Evolutionary conservation across 176 grass and related monocot species (phyloP).

Genomic region (Avena eriantha): DNA sequence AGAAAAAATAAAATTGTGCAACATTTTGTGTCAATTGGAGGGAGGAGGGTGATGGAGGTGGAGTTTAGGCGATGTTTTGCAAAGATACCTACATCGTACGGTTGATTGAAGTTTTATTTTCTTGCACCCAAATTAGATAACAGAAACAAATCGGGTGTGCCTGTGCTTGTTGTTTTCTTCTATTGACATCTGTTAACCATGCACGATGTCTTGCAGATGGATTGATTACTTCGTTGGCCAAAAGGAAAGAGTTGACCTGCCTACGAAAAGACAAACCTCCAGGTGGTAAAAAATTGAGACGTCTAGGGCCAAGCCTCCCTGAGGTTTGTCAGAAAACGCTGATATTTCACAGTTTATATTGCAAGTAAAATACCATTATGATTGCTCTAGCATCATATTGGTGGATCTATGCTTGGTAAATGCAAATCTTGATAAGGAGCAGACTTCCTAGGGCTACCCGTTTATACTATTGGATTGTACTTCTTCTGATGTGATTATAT

Average conservation of each 20-base stretch:
- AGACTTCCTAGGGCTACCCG: too few species aligned
- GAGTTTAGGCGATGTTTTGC: background rate
- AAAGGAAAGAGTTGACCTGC: background rate
- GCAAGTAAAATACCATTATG: too few species aligned
- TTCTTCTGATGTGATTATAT: too few species aligned
- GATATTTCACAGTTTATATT: too few species aligned
- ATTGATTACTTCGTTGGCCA: background rate
- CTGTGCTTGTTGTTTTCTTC: background rate
- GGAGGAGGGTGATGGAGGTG: background rate
- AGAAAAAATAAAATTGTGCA: background rate
- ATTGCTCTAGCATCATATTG: too few species aligned
- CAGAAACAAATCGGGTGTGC: background rate
- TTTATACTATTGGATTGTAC: too few species aligned
- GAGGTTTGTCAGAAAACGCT: background rate
- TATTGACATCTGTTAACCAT: background rate
- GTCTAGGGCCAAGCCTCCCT: background rate
- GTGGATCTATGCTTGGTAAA: too few species aligned
- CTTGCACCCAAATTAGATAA: background rate
- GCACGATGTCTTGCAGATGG: constrained; percentile 1
- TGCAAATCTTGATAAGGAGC: too few species aligned
- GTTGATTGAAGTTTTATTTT: background rate
- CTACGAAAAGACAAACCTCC: background rate
- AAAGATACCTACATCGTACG: background rate
- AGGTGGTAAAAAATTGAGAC: background rate
- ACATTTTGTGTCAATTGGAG: background rate